These are phyloP conservation scores for Nicotiana obtusifolia DNA, from an alignment of 257 asterid species.

Conservation along the genomic window DNA sequence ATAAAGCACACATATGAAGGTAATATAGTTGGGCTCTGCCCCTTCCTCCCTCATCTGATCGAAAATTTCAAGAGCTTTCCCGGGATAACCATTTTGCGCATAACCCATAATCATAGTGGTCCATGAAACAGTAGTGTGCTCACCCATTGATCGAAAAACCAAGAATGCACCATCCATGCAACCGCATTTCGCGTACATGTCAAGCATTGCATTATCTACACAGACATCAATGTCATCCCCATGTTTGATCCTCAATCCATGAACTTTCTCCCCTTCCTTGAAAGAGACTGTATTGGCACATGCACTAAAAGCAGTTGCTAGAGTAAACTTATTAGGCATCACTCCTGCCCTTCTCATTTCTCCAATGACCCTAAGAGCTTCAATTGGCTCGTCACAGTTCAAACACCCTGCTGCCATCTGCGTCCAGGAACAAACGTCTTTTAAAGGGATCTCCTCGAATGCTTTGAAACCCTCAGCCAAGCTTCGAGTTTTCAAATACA, in stretches of 20 bases:
- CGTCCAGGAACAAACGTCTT: conserved; percentile 65
- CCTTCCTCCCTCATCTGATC: conserved; percentile 44
- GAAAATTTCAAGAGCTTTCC: conserved; percentile 49
- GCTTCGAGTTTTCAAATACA: conserved; percentile 53
- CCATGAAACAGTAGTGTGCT: conserved; percentile 61
- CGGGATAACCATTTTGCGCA: conserved; percentile 56
- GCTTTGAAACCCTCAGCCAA: conserved; percentile 47
- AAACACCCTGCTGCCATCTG: conserved; percentile 64
- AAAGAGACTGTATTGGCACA: conserved; percentile 55
- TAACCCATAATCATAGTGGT: conserved; percentile 73
- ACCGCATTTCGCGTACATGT: conserved; percentile 72
- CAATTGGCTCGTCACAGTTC: conserved; percentile 48
- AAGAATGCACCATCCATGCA: conserved; percentile 43
- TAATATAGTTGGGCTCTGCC: conserved; percentile 46
- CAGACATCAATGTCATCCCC: conserved; percentile 48
- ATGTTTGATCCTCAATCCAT: conserved; percentile 41
- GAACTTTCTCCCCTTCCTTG: conserved; percentile 56
- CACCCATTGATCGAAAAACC: conserved; percentile 49
- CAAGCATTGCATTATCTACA: conserved; percentile 65
- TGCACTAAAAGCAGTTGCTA: conserved; percentile 56
- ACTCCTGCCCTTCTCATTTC: conserved; percentile 55
- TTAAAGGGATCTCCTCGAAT: conserved; percentile 47
- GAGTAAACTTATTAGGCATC: conserved; percentile 56
- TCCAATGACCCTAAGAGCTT: conserved; percentile 43
- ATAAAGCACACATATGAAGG: conserved; percentile 46